Conservation (phyloP, 371 early-diverging fungal genomes). For the Haplosporangium sp. region DNA sequence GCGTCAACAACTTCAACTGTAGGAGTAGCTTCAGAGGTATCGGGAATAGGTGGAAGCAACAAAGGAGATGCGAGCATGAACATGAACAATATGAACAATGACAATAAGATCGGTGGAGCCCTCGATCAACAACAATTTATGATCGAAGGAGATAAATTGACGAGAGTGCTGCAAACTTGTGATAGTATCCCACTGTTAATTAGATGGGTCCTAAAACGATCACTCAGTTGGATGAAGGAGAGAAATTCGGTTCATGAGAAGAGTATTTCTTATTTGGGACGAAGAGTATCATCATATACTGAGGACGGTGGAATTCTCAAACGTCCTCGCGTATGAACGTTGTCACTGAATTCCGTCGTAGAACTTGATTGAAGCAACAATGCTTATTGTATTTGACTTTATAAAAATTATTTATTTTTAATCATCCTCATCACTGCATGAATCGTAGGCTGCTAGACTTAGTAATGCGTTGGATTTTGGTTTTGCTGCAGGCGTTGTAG, state of each 20-base stretch:
- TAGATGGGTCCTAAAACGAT: conserved; percentile 47
- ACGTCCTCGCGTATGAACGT: conserved; percentile 27
- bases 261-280: conserved; percentile 7
- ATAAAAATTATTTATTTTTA: conserved; percentile 2
- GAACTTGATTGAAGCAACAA: neutral
- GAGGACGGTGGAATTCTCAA: conserved; percentile 47
- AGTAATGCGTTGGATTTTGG: conserved; percentile 40
- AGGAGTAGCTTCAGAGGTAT: neutral
- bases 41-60: conserved; percentile 9
- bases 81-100: neutral
- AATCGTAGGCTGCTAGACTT: conserved; percentile 47
- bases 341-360: neutral
- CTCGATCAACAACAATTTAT: conserved; percentile 14
- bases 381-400: neutral
- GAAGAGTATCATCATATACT: conserved; percentile 22
- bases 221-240: conserved; percentile 41
- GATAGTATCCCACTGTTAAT: conserved; percentile 50
- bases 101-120: neutral
- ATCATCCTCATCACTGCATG: conserved; percentile 45
- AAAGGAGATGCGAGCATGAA: neutral
- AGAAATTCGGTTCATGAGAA: conserved; percentile 15
- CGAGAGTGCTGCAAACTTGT: conserved; percentile 29
- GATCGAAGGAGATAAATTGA: conserved; percentile 26
- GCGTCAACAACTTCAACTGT: neutral
- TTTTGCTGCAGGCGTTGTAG: neutral